Evolutionary conservation across 495 filamentous ascomycete genomes (phyloP).

Genomic region (Viridothelium virens): DNA sequence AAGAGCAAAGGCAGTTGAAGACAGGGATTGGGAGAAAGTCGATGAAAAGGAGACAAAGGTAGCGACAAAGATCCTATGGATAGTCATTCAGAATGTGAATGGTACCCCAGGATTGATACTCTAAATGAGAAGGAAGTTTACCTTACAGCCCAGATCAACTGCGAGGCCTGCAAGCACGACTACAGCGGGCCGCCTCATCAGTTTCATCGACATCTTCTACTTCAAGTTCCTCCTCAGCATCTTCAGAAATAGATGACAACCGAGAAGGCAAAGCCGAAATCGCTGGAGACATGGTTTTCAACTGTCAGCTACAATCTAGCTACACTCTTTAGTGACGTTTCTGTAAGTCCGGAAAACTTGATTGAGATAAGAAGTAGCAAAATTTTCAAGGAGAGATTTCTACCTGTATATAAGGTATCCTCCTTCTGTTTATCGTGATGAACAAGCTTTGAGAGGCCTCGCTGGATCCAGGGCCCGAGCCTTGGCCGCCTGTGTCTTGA

Average conservation of each 20-base stretch:
- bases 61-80: background rate
- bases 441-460: no score
- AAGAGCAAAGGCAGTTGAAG: background rate
- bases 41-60: constrained; percentile 4
- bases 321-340: background rate
- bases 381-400: no score
- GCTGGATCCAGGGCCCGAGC: no score
- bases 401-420: no score
- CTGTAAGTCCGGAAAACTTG: background rate
- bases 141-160: background rate
- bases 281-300: background rate
- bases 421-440: no score
- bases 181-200: background rate
- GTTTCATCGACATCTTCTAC: background rate
- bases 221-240: background rate
- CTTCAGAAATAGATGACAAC: background rate
- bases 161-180: background rate
- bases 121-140: background rate
- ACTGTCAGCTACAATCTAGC: background rate
- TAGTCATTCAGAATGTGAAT: background rate
- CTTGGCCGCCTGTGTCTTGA: no score
- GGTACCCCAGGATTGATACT: background rate
- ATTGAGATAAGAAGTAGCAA: no score
- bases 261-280: background rate
- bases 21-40: background rate